Evolutionary conservation across 2,329 filamentous ascomycete species (phyloP), one percentile per base, ranked within the genome.

Genomic region (Aureobasidium lini): DNA sequence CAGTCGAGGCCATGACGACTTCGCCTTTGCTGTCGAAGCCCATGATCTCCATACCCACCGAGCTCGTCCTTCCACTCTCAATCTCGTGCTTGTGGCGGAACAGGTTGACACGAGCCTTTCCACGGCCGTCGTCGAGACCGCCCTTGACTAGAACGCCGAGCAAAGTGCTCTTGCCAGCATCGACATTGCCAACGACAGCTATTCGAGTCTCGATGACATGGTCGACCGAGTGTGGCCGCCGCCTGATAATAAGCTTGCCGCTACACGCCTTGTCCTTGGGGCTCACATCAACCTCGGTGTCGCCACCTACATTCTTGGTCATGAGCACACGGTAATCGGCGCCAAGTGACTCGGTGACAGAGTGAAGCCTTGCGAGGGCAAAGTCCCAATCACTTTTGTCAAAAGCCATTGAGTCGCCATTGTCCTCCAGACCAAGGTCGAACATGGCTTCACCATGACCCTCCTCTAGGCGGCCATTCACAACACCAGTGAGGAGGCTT

Each of bases 1-100:
- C 89, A 0, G 87, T 88, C 61, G 88, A 88, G 40, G 89, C 93
- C 15, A 85, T 84, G 15, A 97, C 83, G 31, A 96, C 87, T 29
- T 92, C 84, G 31, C 94, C 93, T 59, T 83, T 82, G 53, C 88
- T 90, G 72, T 97, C 91, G 67, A 96, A 99, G 1, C 94, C 94
- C 87, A 97, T 91, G 62, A 97, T 97, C 73, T 99, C 94, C 92
- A 97, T 95, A 43, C 94, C 93, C 0, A 99, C 94, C 0, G 92
- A 96, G 70, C 90, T 96, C 9, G 94, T 99, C 64, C 94, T 83
- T 1, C 94, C 94, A 48, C 89, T 94, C 74, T 99, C 94, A 42
- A 97, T 88, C 75, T 99, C 94, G 69, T 99, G 94, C 75, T 99
- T 97, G 74, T 99, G 94, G 15, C 94, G 84, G 76, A 99, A 99